A percentile compares a stretch with the other conserved stretches of the same genome.
phyloP scores from a whole-genome alignment of 345 rosid species.

The Syzygium aqueum region DNA sequence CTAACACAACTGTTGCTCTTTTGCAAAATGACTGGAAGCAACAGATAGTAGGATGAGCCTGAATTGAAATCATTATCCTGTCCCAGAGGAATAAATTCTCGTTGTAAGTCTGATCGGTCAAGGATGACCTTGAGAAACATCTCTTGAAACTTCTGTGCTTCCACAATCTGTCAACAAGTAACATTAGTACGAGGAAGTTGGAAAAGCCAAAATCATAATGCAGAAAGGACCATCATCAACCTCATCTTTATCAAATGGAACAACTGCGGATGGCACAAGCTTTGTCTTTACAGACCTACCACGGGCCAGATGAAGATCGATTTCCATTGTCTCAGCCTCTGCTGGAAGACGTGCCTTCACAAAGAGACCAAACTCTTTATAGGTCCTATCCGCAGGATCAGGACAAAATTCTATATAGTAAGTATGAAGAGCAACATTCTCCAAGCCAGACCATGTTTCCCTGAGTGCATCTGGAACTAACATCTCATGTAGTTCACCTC shows the following conservation, averaged over 20 bases:
- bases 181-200: neutral
- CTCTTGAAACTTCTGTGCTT: conserved; percentile 68
- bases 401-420: conserved; percentile 60
- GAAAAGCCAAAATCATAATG: neutral
- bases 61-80: conserved; percentile 21
- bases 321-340: conserved; percentile 69
- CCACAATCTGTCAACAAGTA: conserved; percentile 36
- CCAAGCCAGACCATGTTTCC: conserved; percentile 41
- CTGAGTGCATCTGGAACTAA: conserved; percentile 51
- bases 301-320: conserved; percentile 83
- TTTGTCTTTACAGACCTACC: conserved; percentile 62
- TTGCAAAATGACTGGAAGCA: conserved; percentile 55
- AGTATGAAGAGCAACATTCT: conserved; percentile 22
- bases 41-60: conserved; percentile 53
- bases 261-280: conserved; percentile 39
- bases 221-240: conserved; percentile 20
- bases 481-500: conserved; percentile 73
- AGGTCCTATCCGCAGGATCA: conserved; percentile 63
- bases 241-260: conserved; percentile 44
- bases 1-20: conserved; percentile 16
- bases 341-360: conserved; percentile 61
- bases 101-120: conserved; percentile 42
- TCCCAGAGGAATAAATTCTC: conserved; percentile 52
- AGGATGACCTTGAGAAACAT: conserved; percentile 68
- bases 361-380: conserved; percentile 72